These are phyloP conservation scores for Penicillium paradoxum DNA, from an alignment of 495 filamentous ascomycete species.

Conservation along the genomic window DNA sequence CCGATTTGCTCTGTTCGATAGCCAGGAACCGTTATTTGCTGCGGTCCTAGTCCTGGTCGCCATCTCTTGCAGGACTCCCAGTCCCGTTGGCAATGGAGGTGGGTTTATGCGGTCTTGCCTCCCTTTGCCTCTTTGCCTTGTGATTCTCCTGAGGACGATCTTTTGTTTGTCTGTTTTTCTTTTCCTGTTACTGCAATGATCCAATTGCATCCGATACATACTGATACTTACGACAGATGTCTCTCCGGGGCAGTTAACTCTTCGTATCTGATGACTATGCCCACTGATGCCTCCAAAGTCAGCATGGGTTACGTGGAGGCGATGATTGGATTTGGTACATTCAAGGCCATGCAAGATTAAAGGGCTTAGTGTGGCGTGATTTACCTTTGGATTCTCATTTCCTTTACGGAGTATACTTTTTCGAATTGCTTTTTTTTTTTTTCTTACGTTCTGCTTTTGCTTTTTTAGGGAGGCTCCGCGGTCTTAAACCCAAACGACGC, in stretches of 20 bases:
- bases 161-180: background rate
- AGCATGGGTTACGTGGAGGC: background rate
- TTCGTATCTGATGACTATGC: conserved; percentile 1
- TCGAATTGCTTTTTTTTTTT: background rate
- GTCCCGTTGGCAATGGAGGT: conserved; percentile 8
- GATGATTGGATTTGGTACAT: background rate
- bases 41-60: conserved; percentile 13
- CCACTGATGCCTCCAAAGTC: background rate
- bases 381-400: background rate
- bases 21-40: conserved; percentile 26
- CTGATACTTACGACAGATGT: background rate
- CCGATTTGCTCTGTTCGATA: conserved; percentile 18
- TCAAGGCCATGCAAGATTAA: conserved; percentile 3
- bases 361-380: background rate
- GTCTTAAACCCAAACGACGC: background rate
- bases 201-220: background rate
- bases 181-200: background rate
- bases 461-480: background rate
- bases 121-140: background rate
- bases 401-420: too few species aligned
- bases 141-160: background rate
- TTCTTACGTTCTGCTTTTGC: background rate
- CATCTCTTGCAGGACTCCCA: conserved; percentile 15
- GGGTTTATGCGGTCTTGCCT: conserved; percentile 1
- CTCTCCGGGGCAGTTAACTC: background rate